Percentiles rank a stretch among this genome's conserved stretches.
Evolutionary conservation across 352 stramenopile species (phyloP).

Genomic region (Pythium dissimile): DNA sequence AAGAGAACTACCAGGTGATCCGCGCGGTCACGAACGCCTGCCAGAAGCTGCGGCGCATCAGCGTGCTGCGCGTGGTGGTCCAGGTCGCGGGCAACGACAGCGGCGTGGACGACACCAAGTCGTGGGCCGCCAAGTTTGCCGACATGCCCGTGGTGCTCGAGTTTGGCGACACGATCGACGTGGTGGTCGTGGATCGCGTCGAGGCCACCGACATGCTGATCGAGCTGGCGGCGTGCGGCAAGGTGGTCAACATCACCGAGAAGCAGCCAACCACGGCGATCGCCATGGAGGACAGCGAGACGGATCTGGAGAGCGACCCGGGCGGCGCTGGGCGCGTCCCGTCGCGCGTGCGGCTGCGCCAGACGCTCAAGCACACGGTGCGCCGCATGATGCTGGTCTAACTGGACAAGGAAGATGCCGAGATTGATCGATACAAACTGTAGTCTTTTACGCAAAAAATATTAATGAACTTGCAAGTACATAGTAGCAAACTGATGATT

Average conservation of each 20-base stretch:
- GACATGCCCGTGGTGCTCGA: conserved; percentile 52
- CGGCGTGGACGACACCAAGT: conserved; percentile 14
- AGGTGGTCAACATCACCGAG: conserved; percentile 55
- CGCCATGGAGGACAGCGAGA: conserved; percentile 34
- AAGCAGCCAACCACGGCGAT: conserved; percentile 38
- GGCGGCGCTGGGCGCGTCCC: conserved; percentile 12
- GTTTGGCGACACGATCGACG: conserved; percentile 60
- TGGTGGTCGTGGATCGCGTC: conserved; percentile 53
- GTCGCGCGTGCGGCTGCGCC: conserved; percentile 25
- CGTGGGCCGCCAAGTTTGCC: conserved; percentile 41
- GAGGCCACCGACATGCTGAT: conserved; percentile 69
- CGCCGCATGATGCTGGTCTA: conserved; percentile 50
- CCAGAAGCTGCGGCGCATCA: conserved; percentile 40
- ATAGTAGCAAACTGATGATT: too few relatives aligned
- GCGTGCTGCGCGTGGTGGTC: conserved; percentile 54
- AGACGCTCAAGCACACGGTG: conserved; percentile 41
- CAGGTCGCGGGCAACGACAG: conserved; percentile 32
- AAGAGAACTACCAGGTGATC: conserved; percentile 52
- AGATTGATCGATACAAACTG: not conserved
- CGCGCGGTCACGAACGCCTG: conserved; percentile 45
- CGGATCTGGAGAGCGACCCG: conserved; percentile 23
- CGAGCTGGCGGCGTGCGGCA: conserved; percentile 54
- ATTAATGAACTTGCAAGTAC: not conserved
- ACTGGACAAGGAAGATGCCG: too few relatives aligned
- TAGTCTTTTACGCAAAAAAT: not conserved